Percentiles rank a stretch among this genome's conserved stretches.
Evolutionary conservation across 2,329 filamentous ascomycete species (phyloP).

Genomic region (Microsporum audouinii): DNA sequence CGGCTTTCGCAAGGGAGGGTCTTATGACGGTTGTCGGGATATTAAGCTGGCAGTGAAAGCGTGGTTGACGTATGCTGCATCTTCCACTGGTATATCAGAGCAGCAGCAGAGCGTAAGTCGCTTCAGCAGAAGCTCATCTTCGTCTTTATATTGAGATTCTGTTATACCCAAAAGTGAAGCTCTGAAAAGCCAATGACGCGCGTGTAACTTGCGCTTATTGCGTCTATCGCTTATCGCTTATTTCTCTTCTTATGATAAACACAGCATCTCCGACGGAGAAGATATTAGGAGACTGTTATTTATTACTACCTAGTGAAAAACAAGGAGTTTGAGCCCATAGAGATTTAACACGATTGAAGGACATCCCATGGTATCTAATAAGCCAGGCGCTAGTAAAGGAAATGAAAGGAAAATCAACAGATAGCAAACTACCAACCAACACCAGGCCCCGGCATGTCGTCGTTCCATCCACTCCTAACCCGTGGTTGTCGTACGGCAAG

Average conservation of each 20-base stretch:
- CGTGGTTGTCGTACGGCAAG: background rate
- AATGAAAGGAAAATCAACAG: background rate
- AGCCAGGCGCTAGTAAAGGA: background rate
- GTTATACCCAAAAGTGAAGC: background rate
- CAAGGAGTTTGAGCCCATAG: background rate
- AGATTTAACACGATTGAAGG: background rate
- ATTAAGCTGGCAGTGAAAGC: background rate
- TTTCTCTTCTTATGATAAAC: background rate
- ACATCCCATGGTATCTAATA: constrained; percentile 1
- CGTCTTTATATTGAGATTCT: background rate
- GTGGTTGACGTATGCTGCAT: background rate
- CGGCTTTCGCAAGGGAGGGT: background rate
- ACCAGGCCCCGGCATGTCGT: background rate
- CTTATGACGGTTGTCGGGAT: background rate
- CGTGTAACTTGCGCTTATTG: background rate
- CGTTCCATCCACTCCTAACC: background rate
- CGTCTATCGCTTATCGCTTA: background rate
- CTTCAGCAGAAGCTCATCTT: background rate
- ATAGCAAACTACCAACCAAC: background rate
- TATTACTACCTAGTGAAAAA: constrained; percentile 2
- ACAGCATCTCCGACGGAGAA: background rate
- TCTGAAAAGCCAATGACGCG: background rate
- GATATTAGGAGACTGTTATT: background rate
- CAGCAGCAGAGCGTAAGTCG: background rate
- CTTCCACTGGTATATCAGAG: background rate